phyloP scores from a whole-genome alignment of 768 basidiomycete species.

The Leucocoprinus birnbaumii region DNA sequence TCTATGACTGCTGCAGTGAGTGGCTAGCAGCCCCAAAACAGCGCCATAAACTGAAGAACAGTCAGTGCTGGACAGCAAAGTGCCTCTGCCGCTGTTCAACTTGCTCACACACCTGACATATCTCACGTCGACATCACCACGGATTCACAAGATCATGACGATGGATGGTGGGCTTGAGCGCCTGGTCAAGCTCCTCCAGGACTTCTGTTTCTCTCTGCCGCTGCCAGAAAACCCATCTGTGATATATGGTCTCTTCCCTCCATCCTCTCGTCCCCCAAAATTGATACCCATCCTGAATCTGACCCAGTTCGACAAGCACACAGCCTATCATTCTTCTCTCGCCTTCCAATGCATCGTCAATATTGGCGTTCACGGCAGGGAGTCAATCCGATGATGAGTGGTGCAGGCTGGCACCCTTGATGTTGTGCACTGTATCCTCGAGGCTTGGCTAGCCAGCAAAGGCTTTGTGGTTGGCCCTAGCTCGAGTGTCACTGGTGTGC shows the following conservation, averaged over 20 bases:
- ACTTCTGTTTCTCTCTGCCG: slow-evolving; percentile 82
- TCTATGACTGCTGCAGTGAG: slow-evolving; percentile 88
- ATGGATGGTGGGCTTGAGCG: slow-evolving; percentile 97
- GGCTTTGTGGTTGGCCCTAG: slow-evolving; percentile 85
- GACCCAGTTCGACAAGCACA: slow-evolving; percentile 71
- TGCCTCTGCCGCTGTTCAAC: slow-evolving; percentile 37
- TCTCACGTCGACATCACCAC: slow-evolving; percentile 94
- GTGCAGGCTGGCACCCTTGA: slow-evolving; percentile 94
- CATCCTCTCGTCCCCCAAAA: slow-evolving; percentile 53
- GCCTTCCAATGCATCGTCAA: slow-evolving; percentile 98
- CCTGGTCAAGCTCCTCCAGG: no score
- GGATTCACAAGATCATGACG: slow-evolving; percentile 98
- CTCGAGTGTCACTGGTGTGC: no score
- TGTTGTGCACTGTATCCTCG: slow-evolving; percentile 90
- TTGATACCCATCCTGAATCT: slow-evolving; percentile 64
- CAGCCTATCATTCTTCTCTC: slow-evolving; percentile 85
- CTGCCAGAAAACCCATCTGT: slow-evolving; percentile 75
- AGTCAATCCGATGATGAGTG: slow-evolving; percentile 88
- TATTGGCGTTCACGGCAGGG: slow-evolving; percentile 93
- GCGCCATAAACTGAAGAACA: background rate
- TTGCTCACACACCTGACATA: slow-evolving; percentile 92
- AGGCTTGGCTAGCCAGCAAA: slow-evolving; percentile 86
- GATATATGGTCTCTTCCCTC: slow-evolving; percentile 76
- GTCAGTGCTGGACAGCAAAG: slow-evolving; percentile 50
- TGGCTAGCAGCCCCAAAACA: slow-evolving; percentile 46